Conservation (phyloP, 2,329 filamentous ascomycete genomes). For the Mollisia scopiformis region DNA sequence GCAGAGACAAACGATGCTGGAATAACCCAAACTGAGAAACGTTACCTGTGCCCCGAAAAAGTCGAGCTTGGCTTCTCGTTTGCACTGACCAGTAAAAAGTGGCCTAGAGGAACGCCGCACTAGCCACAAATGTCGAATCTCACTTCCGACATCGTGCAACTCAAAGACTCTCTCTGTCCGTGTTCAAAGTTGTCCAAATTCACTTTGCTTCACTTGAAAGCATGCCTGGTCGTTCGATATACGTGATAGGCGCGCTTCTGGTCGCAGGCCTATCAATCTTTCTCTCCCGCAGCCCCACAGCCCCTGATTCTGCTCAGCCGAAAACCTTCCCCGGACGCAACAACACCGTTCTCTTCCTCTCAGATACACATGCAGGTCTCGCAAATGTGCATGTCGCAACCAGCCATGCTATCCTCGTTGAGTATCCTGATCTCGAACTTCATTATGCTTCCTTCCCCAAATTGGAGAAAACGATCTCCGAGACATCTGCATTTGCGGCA, state of each 20-base stretch:
- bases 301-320: not conserved
- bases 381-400: constrained; percentile 48
- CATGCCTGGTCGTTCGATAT: not conserved
- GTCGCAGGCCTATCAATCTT: not conserved
- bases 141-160: no score
- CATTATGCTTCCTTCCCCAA: constrained; percentile 46
- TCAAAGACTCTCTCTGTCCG: no score
- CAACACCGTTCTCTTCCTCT: constrained; percentile 42
- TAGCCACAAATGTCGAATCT: no score
- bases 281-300: not conserved
- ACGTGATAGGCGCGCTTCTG: not conserved
- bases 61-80: no score
- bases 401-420: constrained; percentile 39
- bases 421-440: constrained; percentile 40
- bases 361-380: constrained; percentile 47
- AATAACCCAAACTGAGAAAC: no score
- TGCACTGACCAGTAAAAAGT: no score
- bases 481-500: not conserved
- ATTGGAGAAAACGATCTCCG: not conserved
- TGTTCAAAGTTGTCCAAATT: no score
- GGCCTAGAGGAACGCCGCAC: no score
- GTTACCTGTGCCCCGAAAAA: no score
- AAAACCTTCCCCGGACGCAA: constrained; percentile 3
- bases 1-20: no score
- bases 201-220: no score